Percentiles rank a stretch among this genome's conserved stretches.
Conservation (phyloP, 1,139 yeast species). For the Taiozyma onychis region DNA sequence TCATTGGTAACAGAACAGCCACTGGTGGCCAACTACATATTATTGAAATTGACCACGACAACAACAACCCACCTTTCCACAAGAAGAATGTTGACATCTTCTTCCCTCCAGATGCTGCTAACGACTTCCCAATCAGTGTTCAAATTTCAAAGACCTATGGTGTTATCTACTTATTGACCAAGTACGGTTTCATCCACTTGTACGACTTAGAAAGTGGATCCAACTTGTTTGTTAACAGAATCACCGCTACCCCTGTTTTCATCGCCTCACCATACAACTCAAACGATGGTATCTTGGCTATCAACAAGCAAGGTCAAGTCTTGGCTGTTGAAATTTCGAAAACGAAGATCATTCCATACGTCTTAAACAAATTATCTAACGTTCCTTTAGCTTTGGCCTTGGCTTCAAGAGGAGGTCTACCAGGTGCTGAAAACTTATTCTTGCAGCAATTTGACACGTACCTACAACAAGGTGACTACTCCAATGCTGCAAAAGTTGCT, state of each 20-base stretch:
- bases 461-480: slow-evolving; percentile 80
- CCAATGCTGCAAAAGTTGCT: slow-evolving; percentile 93
- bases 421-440: slow-evolving; percentile 94
- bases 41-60: slow-evolving; percentile 93
- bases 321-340: slow-evolving; percentile 87
- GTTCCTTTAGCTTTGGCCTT: slow-evolving; percentile 82
- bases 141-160: slow-evolving; percentile 86
- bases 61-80: slow-evolving; percentile 77
- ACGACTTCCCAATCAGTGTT: slow-evolving; percentile 94
- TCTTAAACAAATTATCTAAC: slow-evolving; percentile 80
- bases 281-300: slow-evolving; percentile 81
- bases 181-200: slow-evolving; percentile 93
- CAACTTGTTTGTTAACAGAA: slow-evolving; percentile 91
- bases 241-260: slow-evolving; percentile 94
- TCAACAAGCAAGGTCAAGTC: slow-evolving; percentile 94
- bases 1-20: slow-evolving; percentile 82
- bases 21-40: slow-evolving; percentile 77
- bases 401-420: slow-evolving; percentile 93
- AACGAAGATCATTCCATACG: slow-evolving; percentile 83
- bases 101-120: slow-evolving; percentile 94
- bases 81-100: slow-evolving; percentile 91
- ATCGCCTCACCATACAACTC: slow-evolving; percentile 76
- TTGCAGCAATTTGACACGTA: slow-evolving; percentile 86
- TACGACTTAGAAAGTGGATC: slow-evolving; percentile 92
- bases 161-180: slow-evolving; percentile 81